These are phyloP conservation scores for Monosporozyma aquatica DNA, from an alignment of 805 yeast genomes.

Conservation along the genomic window DNA sequence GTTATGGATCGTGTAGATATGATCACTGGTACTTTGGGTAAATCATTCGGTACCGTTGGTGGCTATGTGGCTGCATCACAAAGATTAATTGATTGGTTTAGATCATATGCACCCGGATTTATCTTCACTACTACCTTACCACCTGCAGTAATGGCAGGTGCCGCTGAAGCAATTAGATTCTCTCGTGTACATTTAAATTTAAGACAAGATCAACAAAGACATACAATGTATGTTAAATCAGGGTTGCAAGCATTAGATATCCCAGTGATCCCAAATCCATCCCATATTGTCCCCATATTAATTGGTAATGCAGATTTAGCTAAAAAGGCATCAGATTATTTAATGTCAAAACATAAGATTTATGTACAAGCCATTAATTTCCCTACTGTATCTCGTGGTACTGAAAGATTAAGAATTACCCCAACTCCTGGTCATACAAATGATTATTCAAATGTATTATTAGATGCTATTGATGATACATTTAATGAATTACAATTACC, in stretches of 20 bases:
- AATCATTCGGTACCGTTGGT: constrained; percentile 94
- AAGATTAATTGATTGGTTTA: constrained; percentile 82
- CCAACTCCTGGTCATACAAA: constrained; percentile 95
- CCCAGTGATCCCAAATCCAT: constrained; percentile 95
- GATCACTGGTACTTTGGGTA: constrained; percentile 96
- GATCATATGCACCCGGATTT: constrained; percentile 95
- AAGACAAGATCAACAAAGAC: constrained; percentile 75
- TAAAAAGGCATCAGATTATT: constrained; percentile 79
- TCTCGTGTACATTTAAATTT: constrained; percentile 70
- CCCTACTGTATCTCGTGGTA: constrained; percentile 95
- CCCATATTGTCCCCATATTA: constrained; percentile 92
- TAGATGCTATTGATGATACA: constrained; percentile 71
- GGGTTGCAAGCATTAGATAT: constrained; percentile 62
- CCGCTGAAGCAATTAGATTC: constrained; percentile 75
- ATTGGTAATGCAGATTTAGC: constrained; percentile 93
- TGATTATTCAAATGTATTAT: constrained; percentile 64
- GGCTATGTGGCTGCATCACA: constrained; percentile 92
- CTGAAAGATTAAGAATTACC: constrained; percentile 94
- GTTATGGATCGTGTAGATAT: constrained; percentile 87
- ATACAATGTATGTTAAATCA: constrained; percentile 77
- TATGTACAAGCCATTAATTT: constrained; percentile 97
- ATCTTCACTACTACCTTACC: constrained; percentile 95
- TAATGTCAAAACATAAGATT: constrained; percentile 74
- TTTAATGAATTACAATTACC: constrained; percentile 67
- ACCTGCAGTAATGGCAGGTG: constrained; percentile 97